Evolutionary conservation across 2,329 filamentous ascomycete genomes (phyloP), one percentile per base, ranked within the genome.

Genomic region (Nakataea oryzae): DNA sequence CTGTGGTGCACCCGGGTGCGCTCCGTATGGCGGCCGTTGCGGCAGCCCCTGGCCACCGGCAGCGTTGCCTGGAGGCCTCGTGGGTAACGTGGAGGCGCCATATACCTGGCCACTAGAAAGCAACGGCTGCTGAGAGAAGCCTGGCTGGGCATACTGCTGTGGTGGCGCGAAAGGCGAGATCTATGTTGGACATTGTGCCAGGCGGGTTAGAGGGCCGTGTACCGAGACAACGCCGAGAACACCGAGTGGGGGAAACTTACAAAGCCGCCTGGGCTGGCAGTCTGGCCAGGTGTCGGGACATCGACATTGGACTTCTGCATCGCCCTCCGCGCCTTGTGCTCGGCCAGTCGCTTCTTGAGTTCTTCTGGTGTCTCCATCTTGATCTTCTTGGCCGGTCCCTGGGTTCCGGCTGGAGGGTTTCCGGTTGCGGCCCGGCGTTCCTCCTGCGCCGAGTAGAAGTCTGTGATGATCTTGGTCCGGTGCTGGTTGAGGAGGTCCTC

Each of bases 371-470:
- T 83, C 76, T 96, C 91, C 7, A 91, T 78, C 78, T 90, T 86
- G 67, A 87, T 76, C 76, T 88, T 88, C 76, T 88, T 88, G 12
- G 80, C 85, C 1, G 86, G 84, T 64, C 86, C 86, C 73, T 91
- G 74, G 61, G 78, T 79, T 26, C 70, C 70, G 12, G 67, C 65
- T 24, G 88, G 84, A 3, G 90, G 90, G 70, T 97, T 96, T 47
- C 93, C 93, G 1, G 92, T 96, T 11, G 86, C 83, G 59, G 88
- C 86, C 67, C 90, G 87, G 63, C 92, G 85, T 69, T 96, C 91
- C 63, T 89, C 88, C 74, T 96, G 90, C 29, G 87, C 87, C 72
- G 91, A 87, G 74, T 96, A 93, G 75, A 88, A 96, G 74, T 89
- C 88, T 68, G 90, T 85, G 66, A 92, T 86, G 72, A 97, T 91